These are phyloP conservation scores for Salvia hispanica DNA, from an alignment of 257 asterid species.

Conservation along the genomic window DNA sequence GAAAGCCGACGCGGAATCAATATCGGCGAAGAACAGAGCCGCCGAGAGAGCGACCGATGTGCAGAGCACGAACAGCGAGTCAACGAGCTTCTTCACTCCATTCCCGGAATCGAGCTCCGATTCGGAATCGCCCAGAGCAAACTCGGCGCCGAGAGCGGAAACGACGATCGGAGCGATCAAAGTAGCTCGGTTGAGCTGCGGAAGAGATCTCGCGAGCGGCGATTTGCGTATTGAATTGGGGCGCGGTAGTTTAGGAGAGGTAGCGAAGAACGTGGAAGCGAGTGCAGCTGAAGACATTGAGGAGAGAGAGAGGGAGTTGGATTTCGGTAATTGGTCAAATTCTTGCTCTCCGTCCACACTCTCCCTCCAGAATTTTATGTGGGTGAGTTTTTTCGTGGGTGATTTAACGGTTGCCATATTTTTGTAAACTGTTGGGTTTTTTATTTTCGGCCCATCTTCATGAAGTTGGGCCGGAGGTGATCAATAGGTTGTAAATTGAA, in stretches of 20 bases:
- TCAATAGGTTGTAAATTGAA: too few species aligned
- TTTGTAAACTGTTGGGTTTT: constrained; percentile 1
- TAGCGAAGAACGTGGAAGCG: constrained; percentile 49
- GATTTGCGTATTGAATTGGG: constrained; percentile 39
- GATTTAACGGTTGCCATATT: background rate
- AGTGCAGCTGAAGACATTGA: constrained; percentile 47
- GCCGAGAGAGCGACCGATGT: constrained; percentile 82
- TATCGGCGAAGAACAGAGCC: constrained; percentile 55
- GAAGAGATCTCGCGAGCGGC: constrained; percentile 36
- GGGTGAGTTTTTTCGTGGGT: constrained; percentile 26
- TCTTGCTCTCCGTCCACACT: background rate
- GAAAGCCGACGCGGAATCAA: constrained; percentile 81
- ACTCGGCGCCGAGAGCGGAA: constrained; percentile 44
- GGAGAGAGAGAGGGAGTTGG: constrained; percentile 26
- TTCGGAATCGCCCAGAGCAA: constrained; percentile 22
- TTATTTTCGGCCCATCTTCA: background rate
- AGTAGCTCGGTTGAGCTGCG: constrained; percentile 30
- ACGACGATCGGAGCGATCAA: constrained; percentile 36
- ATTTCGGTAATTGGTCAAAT: constrained; percentile 42
- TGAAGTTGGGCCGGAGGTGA: too few species aligned
- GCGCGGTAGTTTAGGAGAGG: constrained; percentile 38
- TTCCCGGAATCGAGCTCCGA: constrained; percentile 38
- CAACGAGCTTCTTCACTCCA: constrained; percentile 53
- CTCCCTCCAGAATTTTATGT: constrained; percentile 23
- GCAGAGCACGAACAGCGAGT: constrained; percentile 65